A percentile compares a stretch with the other conserved stretches of the same genome.
These are phyloP conservation scores for Sanghuangporus baumii DNA, from an alignment of 1,284 basidiomycete genomes.

Conservation along the genomic window DNA sequence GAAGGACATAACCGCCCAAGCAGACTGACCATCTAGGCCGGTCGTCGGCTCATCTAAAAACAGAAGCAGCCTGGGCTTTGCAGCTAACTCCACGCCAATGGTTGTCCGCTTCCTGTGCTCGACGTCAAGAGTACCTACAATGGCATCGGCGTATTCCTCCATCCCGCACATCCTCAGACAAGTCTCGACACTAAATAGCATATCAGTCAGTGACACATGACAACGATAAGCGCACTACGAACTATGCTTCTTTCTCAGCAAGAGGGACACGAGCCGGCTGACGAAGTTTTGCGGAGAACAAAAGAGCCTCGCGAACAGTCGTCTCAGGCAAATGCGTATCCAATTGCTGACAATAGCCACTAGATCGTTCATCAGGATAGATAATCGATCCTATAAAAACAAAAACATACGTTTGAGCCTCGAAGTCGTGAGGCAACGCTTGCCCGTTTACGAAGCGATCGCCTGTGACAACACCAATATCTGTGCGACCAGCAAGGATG, in stretches of 20 bases:
- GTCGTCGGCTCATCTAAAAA: slow-evolving; percentile 84
- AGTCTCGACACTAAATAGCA: slow-evolving; percentile 55
- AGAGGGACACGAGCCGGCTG: slow-evolving; percentile 65
- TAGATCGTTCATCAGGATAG: slow-evolving; percentile 21
- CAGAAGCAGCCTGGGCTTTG: slow-evolving; percentile 71
- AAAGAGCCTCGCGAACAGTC: slow-evolving; percentile 79
- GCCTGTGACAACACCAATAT: slow-evolving; percentile 76
- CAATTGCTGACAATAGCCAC: slow-evolving; percentile 77
- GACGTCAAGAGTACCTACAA: slow-evolving; percentile 71
- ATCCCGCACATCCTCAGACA: slow-evolving; percentile 79
- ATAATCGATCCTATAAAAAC: background rate
- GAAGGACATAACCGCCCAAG: slow-evolving; percentile 81
- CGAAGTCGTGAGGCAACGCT: slow-evolving; percentile 67
- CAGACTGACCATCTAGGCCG: slow-evolving; percentile 84
- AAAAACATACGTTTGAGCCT: slow-evolving; percentile 50
- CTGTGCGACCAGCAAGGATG: slow-evolving; percentile 76
- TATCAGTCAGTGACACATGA: background rate
- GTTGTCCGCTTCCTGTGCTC: slow-evolving; percentile 78
- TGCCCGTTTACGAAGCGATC: slow-evolving; percentile 77
- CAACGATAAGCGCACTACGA: slow-evolving; percentile 1
- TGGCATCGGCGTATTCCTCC: slow-evolving; percentile 63
- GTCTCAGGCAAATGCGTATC: slow-evolving; percentile 69
- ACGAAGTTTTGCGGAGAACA: slow-evolving; percentile 78
- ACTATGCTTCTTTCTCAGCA: slow-evolving; percentile 78
- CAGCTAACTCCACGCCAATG: slow-evolving; percentile 79